A percentile compares a stretch with the other conserved stretches of the same genome.
These are phyloP conservation scores for Xylaria sp. DNA, from an alignment of 2,329 filamentous ascomycete species.

Conservation along the genomic window DNA sequence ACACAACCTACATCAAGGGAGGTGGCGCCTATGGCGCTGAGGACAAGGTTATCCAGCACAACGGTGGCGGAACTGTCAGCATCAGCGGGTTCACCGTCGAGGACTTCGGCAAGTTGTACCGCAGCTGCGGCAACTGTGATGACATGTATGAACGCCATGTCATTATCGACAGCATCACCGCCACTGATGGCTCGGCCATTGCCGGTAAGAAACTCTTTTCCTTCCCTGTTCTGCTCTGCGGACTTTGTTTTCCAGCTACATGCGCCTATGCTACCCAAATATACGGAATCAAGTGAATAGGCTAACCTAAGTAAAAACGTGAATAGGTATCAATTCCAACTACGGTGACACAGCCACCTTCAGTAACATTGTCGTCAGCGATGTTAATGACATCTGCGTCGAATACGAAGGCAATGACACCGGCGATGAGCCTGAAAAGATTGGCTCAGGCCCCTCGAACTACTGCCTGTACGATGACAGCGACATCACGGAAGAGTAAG, in stretches of 20 bases:
- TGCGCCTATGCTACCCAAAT: background rate
- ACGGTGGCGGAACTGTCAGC: conserved; percentile 54
- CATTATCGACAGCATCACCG: conserved; percentile 2
- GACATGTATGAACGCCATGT: conserved; percentile 35
- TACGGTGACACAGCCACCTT: conserved; percentile 60
- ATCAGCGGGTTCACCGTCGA: conserved; percentile 56
- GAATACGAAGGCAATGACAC: conserved; percentile 53
- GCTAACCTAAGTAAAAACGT: background rate
- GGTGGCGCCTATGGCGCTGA: conserved; percentile 56
- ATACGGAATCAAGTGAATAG: background rate
- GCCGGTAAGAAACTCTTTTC: background rate
- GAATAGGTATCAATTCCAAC: conserved; percentile 61
- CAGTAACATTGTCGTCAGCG: conserved; percentile 46
- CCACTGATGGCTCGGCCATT: background rate
- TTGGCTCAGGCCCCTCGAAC: conserved; percentile 49
- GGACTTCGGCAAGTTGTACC: conserved; percentile 61
- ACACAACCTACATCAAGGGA: conserved; percentile 56
- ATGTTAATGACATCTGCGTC: conserved; percentile 41
- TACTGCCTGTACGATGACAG: conserved; percentile 4
- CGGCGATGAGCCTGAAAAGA: conserved; percentile 53
- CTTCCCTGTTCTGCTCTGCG: background rate
- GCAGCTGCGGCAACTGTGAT: conserved; percentile 62
- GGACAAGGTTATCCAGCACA: conserved; percentile 57
- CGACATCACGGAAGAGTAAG: background rate
- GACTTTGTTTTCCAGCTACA: background rate